Conservation (phyloP, 352 stramenopile species). For the Thraustochytrium striatum region DNA sequence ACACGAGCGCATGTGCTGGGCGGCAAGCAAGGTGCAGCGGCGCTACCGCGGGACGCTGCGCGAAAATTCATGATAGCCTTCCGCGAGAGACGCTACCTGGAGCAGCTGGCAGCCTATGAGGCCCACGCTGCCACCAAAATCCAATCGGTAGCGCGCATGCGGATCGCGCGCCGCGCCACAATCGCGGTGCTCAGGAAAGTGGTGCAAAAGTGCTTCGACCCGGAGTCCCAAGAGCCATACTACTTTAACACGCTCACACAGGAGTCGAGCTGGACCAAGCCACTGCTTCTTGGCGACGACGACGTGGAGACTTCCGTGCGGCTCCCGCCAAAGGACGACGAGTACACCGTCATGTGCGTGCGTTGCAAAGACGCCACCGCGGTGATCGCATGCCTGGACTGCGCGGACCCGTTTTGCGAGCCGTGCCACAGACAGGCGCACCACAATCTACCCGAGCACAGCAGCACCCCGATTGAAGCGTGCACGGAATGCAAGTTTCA, state of each 20-base stretch:
- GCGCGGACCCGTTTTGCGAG: slow-evolving; percentile 18
- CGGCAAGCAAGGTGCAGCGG: slow-evolving; percentile 7
- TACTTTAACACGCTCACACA: slow-evolving; percentile 23
- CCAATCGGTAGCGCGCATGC: slow-evolving; percentile 13
- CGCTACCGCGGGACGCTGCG: background rate
- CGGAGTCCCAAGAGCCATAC: slow-evolving; percentile 18
- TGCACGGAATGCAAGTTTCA: slow-evolving; percentile 40
- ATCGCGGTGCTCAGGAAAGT: background rate
- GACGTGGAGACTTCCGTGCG: background rate
- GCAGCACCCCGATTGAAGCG: background rate
- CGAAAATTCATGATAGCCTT: slow-evolving; percentile 1
- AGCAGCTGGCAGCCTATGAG: background rate
- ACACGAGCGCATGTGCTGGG: background rate
- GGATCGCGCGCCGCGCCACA: background rate
- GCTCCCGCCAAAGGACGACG: slow-evolving; percentile 37
- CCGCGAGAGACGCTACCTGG: background rate
- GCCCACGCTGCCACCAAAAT: background rate
- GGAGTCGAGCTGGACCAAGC: slow-evolving; percentile 14
- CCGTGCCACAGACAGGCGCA: slow-evolving; percentile 16
- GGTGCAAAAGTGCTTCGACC: slow-evolving; percentile 35
- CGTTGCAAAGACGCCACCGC: background rate
- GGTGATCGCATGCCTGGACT: background rate
- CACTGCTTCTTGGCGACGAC: background rate
- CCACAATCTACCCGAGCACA: background rate
- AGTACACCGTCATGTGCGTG: slow-evolving; percentile 28